Evolutionary conservation across 345 rosid genomes (phyloP).

Genomic region (Camelina hispida): DNA sequence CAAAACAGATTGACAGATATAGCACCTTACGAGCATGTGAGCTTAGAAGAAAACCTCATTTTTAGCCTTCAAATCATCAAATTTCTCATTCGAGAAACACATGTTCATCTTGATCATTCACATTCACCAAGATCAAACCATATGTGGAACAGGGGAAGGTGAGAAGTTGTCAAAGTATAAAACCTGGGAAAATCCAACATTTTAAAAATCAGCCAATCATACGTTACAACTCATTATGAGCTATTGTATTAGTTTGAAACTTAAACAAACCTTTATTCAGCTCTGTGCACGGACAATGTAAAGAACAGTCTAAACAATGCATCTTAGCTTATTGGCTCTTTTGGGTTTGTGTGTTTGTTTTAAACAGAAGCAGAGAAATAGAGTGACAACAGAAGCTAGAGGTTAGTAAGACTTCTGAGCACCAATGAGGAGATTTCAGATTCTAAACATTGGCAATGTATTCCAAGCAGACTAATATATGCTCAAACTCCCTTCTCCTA

Average conservation of each 20-base stretch:
- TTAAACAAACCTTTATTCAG: conserved; percentile 53
- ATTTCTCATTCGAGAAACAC: conserved; percentile 67
- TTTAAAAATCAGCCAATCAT: conserved; percentile 26
- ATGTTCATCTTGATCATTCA: conserved; percentile 54
- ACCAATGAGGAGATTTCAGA: background rate
- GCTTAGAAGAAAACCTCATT: conserved; percentile 68
- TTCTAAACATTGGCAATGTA: background rate
- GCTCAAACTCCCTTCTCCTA: background rate
- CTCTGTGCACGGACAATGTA: too few relatives aligned
- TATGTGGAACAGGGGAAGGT: conserved; percentile 59
- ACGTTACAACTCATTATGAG: conserved; percentile 1
- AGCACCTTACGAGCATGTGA: conserved; percentile 74
- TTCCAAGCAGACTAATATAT: background rate
- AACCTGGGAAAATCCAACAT: conserved; percentile 55
- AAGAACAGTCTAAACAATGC: too few relatives aligned
- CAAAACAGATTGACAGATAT: background rate
- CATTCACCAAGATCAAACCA: conserved; percentile 61
- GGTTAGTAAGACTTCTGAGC: too few relatives aligned
- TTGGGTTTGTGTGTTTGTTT: too few relatives aligned
- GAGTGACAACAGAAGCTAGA: too few relatives aligned
- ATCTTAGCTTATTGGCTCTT: background rate
- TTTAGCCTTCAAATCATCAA: conserved; percentile 81
- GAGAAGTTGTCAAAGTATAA: conserved; percentile 71
- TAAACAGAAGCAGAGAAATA: too few relatives aligned
- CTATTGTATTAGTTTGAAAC: background rate